A percentile compares a stretch with the other conserved stretches of the same genome.
Evolutionary conservation across 2,329 filamentous ascomycete genomes (phyloP).

Genomic region (Cylindrodendrum hubeiense): DNA sequence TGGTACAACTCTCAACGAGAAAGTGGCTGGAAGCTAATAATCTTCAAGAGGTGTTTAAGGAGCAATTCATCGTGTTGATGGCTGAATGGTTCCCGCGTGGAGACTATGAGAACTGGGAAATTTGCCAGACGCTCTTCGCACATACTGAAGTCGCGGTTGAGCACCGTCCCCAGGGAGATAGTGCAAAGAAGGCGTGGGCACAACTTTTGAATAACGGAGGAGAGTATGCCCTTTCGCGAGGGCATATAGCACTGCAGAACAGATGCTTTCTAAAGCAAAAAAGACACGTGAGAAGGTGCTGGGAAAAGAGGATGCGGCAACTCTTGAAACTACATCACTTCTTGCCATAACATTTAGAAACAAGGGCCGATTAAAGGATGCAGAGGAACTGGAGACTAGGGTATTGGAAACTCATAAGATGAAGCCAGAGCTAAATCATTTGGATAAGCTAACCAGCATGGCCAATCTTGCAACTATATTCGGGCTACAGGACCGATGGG

Average conservation of each 20-base stretch:
- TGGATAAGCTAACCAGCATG: no score
- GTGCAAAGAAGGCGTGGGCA: neutral
- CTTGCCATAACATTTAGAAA: neutral
- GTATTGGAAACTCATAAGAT: no score
- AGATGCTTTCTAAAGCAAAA: neutral
- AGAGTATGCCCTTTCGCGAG: neutral
- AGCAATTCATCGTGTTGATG: neutral
- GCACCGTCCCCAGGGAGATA: neutral
- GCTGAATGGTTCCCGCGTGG: neutral
- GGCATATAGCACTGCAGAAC: neutral
- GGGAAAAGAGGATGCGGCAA: neutral
- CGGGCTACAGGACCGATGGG: no score
- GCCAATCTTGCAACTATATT: no score
- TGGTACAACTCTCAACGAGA: neutral
- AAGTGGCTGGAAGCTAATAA: neutral
- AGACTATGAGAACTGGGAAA: constrained; percentile 1
- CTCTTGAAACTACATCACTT: neutral
- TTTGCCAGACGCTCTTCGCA: neutral
- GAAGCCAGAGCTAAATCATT: no score
- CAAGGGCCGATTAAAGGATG: neutral
- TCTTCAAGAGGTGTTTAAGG: neutral
- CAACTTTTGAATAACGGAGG: neutral
- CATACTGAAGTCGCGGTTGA: neutral
- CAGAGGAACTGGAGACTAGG: no score
- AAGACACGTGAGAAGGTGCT: neutral